A percentile compares a stretch with the other conserved stretches of the same genome.
Evolutionary conservation across 306 rosid genomes (phyloP).

Genomic region (Cicer judaicum): DNA sequence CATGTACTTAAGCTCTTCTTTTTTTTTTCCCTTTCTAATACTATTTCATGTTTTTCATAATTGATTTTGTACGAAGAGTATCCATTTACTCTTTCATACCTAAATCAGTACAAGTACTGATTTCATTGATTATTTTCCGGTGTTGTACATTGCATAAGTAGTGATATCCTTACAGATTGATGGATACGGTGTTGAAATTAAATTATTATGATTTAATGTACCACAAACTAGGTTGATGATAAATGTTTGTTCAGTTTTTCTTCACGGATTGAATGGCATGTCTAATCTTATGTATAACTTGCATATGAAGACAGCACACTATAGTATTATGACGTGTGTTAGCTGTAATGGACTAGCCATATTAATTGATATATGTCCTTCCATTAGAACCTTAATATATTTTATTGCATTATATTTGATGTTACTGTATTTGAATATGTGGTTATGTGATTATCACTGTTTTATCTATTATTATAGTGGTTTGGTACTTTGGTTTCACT

Average conservation of each 20-base stretch:
- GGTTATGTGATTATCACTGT: neutral
- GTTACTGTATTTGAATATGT: constrained; percentile 6
- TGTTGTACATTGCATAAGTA: no score
- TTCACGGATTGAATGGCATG: neutral
- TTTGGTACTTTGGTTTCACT: constrained; percentile 12
- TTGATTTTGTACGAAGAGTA: no score
- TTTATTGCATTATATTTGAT: constrained; percentile 17
- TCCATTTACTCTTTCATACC: no score
- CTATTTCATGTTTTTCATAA: no score
- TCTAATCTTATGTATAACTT: neutral
- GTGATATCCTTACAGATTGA: neutral
- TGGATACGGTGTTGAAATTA: neutral
- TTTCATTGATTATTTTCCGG: no score
- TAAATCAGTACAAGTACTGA: no score
- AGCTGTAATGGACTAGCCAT: neutral
- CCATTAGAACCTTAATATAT: constrained; percentile 3
- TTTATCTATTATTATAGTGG: constrained; percentile 19
- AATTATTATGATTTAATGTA: neutral
- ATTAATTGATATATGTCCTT: constrained; percentile 5
- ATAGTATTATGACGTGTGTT: neutral
- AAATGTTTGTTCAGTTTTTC: neutral
- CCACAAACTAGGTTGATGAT: constrained; percentile 1
- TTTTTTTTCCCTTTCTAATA: no score
- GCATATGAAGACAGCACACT: neutral
- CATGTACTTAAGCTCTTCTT: no score